Evolutionary conservation across 805 yeast genomes (phyloP), one percentile per base, ranked within the genome.

Genomic region (Metschnikowia corniflorae): DNA sequence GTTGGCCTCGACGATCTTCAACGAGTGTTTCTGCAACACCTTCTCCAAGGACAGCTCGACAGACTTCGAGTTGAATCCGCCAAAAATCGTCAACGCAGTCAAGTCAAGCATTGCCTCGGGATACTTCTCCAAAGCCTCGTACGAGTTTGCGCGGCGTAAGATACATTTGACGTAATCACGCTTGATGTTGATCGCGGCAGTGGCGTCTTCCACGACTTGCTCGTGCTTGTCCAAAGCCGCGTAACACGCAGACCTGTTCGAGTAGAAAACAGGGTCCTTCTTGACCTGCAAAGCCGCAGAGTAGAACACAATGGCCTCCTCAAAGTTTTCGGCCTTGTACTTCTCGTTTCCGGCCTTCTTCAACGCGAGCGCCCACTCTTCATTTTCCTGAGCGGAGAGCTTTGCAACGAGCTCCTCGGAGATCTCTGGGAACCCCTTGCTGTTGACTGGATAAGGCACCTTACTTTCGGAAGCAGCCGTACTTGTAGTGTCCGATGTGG

Each of bases 171-270:
- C 70, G 66, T 93, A 91, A 58, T 84, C 91, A 9, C 95, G 96
- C 60, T 87, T 84, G 53, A 91, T 67, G 52, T 79, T 74, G 53
- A 93, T 73, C 19, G 97, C 98, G 43, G 73, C 75, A 15, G 95
- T 78, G 39, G 96, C 84, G 60, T 88, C 96, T 50, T 79, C 85
- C 46, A 93, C 74, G 31, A 89, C 96, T 58, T 87, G 82, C 51
- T 86, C 87, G 58, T 78, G 80, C 44, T 88, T 77, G 46, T 80
- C 77, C 49, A 86, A 69, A 7, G 94, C 86, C 34, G 89, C 84
- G 65, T 85, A 85, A 65, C 96, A 91, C 13, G 98, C 98, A 19
- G 97, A 88, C 65, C 97, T 80, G 71, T 93, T 93, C 44, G 97
- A 87, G 68, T 82, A 91, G 67, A 76, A 93, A 23, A 89, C 84